Evolutionary conservation across 1,284 basidiomycete species (phyloP), one percentile per base, ranked within the genome.

Genomic region (Rhodotorula sp.): DNA sequence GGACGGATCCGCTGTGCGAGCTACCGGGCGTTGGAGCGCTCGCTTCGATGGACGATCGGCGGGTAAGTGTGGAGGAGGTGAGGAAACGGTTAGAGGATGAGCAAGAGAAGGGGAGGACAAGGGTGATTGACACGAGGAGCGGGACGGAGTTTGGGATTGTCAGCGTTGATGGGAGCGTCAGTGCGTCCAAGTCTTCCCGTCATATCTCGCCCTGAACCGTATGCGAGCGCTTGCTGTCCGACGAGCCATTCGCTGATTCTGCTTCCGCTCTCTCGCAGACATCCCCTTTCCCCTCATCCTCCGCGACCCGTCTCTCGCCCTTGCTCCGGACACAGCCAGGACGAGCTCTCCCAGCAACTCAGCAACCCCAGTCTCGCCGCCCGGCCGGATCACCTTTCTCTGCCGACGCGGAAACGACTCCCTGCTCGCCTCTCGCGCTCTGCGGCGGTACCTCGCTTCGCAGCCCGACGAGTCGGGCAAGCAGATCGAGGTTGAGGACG

Each of bases 321-420:
- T 65, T 44, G 9, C 18, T 26, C 63, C 67, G 70, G 63, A 73
- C 22, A n/a, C n/a, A 55, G 65, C 7, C 52, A 55, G 28, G n/a
- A 78, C 4, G 5, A 31, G 15, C 26, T 51, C 34, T 46, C n/a
- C 20, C 47, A 5, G 16, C 54, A 7, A 20, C 44, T 20, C 30
- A 9, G 10, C 9, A 8, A 2, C 7, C 47, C 6, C 47, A n/a
- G 18, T 22, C 13, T 1, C 6, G 48, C 7, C 8, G 70, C 57
- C n/a, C 18, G 16, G 48, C 3, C 75, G 83, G 48, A 78, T 86
- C 66, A 84, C 86, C 67, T 82, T 97, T 31, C 80, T 97, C 47
- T 98, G 94, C 80, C 85, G 92, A 30, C 83, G 93, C 28, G 94
- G 95, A 1, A 98, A 97, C 78, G 95, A 98, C 79, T 96, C 93